Conservation (phyloP, 805 yeast genomes). For the Citeromyces nyonsensis region DNA sequence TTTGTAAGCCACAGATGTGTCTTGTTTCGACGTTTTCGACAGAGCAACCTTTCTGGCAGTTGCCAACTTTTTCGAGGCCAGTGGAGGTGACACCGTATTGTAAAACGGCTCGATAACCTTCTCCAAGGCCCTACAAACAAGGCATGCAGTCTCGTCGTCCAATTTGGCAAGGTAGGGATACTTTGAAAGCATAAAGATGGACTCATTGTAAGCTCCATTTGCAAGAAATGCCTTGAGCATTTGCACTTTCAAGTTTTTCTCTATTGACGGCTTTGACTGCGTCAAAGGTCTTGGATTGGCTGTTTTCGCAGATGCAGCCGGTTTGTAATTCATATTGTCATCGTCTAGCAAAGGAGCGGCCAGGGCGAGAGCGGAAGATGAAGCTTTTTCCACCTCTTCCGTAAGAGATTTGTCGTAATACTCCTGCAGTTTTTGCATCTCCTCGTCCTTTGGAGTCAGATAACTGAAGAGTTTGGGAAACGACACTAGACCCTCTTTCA, state of each 20-base stretch:
- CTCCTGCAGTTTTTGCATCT: conserved; percentile 24
- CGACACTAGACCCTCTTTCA: conserved; percentile 52
- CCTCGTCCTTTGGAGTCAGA: conserved; percentile 26
- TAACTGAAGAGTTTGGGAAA: conserved; percentile 45
- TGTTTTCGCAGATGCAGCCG: not conserved
- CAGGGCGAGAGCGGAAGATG: conserved; percentile 68
- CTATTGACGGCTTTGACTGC: conserved; percentile 1
- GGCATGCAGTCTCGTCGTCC: conserved; percentile 28
- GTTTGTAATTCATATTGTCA: conserved; percentile 28
- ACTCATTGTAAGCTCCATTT: conserved; percentile 48
- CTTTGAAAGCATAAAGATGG: conserved; percentile 38
- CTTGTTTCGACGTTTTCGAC: too few species aligned
- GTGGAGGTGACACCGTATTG: not conserved
- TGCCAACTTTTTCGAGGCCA: not conserved
- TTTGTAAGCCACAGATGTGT: too few species aligned
- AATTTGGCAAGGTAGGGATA: conserved; percentile 47
- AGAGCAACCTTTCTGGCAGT: too few species aligned
- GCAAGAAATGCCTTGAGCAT: conserved; percentile 37
- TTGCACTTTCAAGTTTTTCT: conserved; percentile 20
- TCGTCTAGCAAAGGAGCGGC: conserved; percentile 75
- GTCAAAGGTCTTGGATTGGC: not conserved
- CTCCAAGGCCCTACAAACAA: conserved; percentile 33
- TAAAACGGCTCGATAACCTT: conserved; percentile 33
- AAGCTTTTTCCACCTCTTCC: conserved; percentile 41
- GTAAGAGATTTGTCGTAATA: conserved; percentile 30